Conservation (phyloP, 2,329 filamentous ascomycete species). For the Acrocalymma vagum region DNA sequence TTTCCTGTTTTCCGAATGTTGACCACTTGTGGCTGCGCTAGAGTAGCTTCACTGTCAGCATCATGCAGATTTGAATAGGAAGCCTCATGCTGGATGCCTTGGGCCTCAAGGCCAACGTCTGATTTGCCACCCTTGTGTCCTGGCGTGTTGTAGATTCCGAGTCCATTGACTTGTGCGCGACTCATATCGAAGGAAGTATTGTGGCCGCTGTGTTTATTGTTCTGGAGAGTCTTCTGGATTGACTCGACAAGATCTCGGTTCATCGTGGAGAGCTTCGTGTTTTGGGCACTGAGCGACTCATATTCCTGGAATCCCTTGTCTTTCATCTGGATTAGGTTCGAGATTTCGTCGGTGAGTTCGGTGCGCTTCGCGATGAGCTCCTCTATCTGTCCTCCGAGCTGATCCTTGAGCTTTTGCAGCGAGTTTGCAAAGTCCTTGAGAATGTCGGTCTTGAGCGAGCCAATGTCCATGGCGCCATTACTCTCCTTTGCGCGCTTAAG, state of each 20-base stretch:
- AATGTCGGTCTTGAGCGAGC: conserved; percentile 71
- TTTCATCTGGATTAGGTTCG: conserved; percentile 81
- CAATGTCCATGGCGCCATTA: conserved; percentile 78
- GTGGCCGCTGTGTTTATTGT: conserved; percentile 64
- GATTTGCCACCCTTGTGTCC: conserved; percentile 49
- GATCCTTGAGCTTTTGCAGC: conserved; percentile 78
- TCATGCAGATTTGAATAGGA: conserved; percentile 57
- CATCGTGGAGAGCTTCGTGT: conserved; percentile 90
- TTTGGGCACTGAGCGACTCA: conserved; percentile 92
- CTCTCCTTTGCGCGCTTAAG: conserved; percentile 86
- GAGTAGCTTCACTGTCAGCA: conserved; percentile 71
- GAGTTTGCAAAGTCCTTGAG: conserved; percentile 69
- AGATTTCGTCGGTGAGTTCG: conserved; percentile 84
- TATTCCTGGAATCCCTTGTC: conserved; percentile 96
- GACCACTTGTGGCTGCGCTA: conserved; percentile 86
- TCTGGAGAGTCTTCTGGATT: conserved; percentile 92
- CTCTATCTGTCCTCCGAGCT: conserved; percentile 78
- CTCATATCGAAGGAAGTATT: conserved; percentile 56
- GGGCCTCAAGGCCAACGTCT: conserved; percentile 51
- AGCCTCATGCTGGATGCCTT: conserved; percentile 43
- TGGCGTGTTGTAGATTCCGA: conserved; percentile 66
- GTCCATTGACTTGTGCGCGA: conserved; percentile 60
- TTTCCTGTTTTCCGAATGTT: conserved; percentile 90
- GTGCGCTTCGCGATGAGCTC: conserved; percentile 90
- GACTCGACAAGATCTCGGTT: conserved; percentile 95